Evolutionary conservation across 495 filamentous ascomycete species (phyloP), one percentile per base, ranked within the genome.

Genomic region (Neurospora terricola): DNA sequence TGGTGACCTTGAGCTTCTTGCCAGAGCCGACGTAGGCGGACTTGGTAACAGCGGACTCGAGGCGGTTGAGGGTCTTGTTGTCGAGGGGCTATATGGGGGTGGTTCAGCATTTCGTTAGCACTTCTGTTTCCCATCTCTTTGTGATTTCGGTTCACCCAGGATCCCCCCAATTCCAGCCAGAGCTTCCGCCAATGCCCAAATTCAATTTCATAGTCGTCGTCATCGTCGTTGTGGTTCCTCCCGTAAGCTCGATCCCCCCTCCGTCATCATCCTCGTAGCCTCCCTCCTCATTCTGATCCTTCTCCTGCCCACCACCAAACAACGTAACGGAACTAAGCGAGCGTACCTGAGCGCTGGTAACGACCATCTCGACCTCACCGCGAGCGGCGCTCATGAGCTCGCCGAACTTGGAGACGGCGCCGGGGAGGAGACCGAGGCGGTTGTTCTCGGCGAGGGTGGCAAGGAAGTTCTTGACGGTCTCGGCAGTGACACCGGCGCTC

Each of bases 1-100:
- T 91, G 72, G 94, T 91, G 76, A 98, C 91, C 90, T 97, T 98
- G 83, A 98, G 88, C 87, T 96, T 98, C 91, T 97, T 94, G 84
- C 94, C 95, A 80, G 91, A 88, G 78, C 93, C 94, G 76, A 93
- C 88, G 84, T 91, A 94, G 81, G 88, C 84, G 59, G 94, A 97
- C 88, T 97, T 98, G 81, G 91, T 78, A 76, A 98, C 91, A 75
- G 94, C 93, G 77, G 86, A 86, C 86, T 98, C 94, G 76, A 99
- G 90, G 77, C 95, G 92, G 77, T 77, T 81, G 79, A 98, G 86
- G 73, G 90, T 93, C 87, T 90, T 97, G 87, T 83, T 86, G 81
- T 99, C 96, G 78, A 99, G 89, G 82, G 90, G 90, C 95, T 97
- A 74, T 73, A 74, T 43, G 69, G 23, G 30, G 54, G 27, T 66